Conservation (phyloP, 208 protist genomes). For the Naegleria fowleri region DNA sequence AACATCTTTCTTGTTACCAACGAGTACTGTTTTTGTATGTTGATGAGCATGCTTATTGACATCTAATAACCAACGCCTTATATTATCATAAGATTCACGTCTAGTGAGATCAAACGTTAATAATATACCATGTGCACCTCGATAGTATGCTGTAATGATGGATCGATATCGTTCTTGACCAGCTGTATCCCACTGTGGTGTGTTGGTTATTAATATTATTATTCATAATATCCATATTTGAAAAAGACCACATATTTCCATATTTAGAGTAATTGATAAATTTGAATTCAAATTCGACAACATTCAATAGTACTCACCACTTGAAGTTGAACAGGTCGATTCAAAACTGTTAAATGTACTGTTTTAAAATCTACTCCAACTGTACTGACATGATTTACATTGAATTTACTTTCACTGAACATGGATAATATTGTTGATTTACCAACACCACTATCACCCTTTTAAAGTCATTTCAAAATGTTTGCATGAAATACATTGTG, state of each 20-base stretch:
- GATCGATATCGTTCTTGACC: neutral
- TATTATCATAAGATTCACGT: neutral
- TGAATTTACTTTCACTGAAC: neutral
- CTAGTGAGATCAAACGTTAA: neutral
- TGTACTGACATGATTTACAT: neutral
- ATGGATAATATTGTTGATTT: neutral
- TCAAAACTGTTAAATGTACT: neutral
- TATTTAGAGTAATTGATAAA: neutral
- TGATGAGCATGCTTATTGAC: conserved; percentile 1
- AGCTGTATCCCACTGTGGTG: neutral
- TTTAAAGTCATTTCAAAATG: no score
- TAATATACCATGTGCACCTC: conserved; percentile 6
- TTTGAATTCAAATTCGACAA: no score
- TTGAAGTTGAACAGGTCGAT: neutral
- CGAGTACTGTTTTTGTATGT: neutral
- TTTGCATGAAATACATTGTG: no score
- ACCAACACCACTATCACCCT: conserved; percentile 16
- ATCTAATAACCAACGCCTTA: neutral
- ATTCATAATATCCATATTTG: neutral
- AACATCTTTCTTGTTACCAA: conserved; percentile 18
- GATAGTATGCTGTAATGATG: neutral
- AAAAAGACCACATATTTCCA: neutral
- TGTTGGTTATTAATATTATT: neutral
- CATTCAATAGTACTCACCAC: no score
- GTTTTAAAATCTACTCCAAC: neutral